A percentile compares a stretch with the other conserved stretches of the same genome.
phyloP scores from a whole-genome alignment of 345 rosid species.

The Rubroshorea leprosula region DNA sequence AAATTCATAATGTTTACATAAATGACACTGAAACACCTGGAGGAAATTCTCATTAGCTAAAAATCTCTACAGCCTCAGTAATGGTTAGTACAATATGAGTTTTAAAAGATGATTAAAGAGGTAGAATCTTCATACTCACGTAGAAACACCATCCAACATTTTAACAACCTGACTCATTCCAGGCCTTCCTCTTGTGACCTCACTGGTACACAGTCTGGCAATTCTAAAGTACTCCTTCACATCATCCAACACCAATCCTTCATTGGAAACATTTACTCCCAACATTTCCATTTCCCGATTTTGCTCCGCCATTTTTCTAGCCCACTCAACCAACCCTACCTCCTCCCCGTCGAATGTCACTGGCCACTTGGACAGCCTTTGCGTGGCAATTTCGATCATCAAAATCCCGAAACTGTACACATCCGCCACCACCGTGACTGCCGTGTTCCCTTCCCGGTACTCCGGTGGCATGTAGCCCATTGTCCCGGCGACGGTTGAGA shows the following conservation, averaged over 20 bases:
- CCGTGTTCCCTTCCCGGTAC: too few relatives aligned
- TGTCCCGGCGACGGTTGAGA: slow-evolving; percentile 75
- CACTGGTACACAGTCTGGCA: slow-evolving; percentile 48
- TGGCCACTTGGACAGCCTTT: slow-evolving; percentile 60
- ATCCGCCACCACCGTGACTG: slow-evolving; percentile 57
- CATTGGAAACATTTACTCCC: slow-evolving; percentile 21
- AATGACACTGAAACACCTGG: too few relatives aligned
- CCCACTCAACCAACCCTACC: slow-evolving; percentile 57
- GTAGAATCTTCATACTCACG: too few relatives aligned
- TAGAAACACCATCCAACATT: slow-evolving; percentile 15
- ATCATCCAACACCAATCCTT: slow-evolving; percentile 18
- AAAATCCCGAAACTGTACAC: slow-evolving; percentile 73
- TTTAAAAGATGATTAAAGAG: too few relatives aligned
- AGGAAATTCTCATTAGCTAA: too few relatives aligned
- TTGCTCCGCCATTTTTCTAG: slow-evolving; percentile 28
- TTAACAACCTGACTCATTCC: slow-evolving; percentile 40
- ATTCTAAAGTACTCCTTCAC: slow-evolving; percentile 56
- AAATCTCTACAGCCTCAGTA: too few relatives aligned
- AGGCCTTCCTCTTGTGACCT: slow-evolving; percentile 44
- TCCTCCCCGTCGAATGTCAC: slow-evolving; percentile 24
- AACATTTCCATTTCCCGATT: slow-evolving; percentile 49
- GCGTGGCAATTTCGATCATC: slow-evolving; percentile 55
- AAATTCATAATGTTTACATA: too few relatives aligned
- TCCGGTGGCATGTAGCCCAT: slow-evolving; percentile 84
- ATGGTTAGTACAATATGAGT: too few relatives aligned